Conservation (phyloP, 2,329 filamentous ascomycete species). For the Pyrenochaeta sp. region DNA sequence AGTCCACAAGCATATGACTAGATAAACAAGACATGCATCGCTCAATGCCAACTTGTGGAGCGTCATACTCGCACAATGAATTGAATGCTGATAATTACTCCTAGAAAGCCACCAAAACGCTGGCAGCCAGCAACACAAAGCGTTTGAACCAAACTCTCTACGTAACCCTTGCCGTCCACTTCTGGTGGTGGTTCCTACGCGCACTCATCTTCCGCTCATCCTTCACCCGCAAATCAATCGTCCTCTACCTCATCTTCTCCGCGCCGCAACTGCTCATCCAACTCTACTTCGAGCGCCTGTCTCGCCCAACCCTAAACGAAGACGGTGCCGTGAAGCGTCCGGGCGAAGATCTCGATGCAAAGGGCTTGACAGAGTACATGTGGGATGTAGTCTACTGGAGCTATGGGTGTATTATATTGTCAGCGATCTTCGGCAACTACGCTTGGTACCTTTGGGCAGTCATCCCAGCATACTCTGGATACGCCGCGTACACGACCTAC, state of each 20-base stretch:
- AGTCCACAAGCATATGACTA: too few relatives aligned
- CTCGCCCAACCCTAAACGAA: conserved; percentile 77
- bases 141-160: conserved; percentile 84
- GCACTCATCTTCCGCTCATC: conserved; percentile 69
- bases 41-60: too few relatives aligned
- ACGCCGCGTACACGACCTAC: conserved; percentile 57
- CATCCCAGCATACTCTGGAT: conserved; percentile 58
- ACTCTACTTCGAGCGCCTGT: conserved; percentile 83
- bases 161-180: conserved; percentile 75
- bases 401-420: conserved; percentile 78
- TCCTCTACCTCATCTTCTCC: conserved; percentile 76
- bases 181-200: conserved; percentile 76
- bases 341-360: conserved; percentile 87
- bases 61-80: background rate
- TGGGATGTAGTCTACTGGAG: conserved; percentile 97
- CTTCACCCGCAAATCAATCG: conserved; percentile 60
- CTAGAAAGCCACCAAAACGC: conserved; percentile 64
- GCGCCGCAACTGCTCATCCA: conserved; percentile 80
- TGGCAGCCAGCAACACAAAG: conserved; percentile 80
- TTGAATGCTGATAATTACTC: background rate
- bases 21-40: too few relatives aligned
- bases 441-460: conserved; percentile 70
- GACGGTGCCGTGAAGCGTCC: conserved; percentile 71
- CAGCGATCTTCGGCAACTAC: conserved; percentile 81
- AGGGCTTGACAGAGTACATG: conserved; percentile 95